These are phyloP conservation scores for Amanita thiersii DNA, from an alignment of 768 basidiomycete species.

Conservation along the genomic window DNA sequence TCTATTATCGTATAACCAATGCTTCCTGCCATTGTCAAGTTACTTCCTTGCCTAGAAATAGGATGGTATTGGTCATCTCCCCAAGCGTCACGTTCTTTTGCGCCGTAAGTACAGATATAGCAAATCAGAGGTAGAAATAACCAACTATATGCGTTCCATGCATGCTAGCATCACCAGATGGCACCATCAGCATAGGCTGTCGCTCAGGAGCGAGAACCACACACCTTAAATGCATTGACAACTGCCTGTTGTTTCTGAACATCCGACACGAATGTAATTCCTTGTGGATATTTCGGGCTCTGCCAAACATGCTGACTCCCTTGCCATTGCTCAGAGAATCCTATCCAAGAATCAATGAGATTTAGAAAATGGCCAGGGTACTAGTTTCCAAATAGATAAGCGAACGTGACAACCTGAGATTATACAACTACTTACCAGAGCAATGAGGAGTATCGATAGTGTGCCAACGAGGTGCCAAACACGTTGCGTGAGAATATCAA, in stretches of 20 bases:
- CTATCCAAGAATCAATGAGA: constrained; percentile 29
- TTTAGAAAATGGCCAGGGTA: too few species aligned
- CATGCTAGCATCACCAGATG: constrained; percentile 44
- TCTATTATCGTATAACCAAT: constrained; percentile 89
- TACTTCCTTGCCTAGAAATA: constrained; percentile 61
- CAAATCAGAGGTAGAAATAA: background rate
- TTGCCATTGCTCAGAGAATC: constrained; percentile 32
- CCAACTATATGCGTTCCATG: constrained; percentile 80
- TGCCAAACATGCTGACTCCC: constrained; percentile 14
- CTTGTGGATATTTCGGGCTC: constrained; percentile 9
- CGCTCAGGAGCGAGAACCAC: constrained; percentile 11
- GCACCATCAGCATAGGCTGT: background rate
- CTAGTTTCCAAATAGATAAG: too few species aligned
- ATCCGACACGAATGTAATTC: constrained; percentile 50
- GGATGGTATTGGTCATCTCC: constrained; percentile 93
- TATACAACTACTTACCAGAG: too few species aligned
- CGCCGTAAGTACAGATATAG: background rate
- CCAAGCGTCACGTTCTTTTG: constrained; percentile 78
- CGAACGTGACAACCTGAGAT: too few species aligned
- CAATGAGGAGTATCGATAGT: too few species aligned
- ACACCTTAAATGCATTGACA: constrained; percentile 72
- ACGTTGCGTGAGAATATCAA: too few species aligned
- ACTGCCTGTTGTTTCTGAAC: constrained; percentile 57
- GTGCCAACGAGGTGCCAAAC: too few species aligned
- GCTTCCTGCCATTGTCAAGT: constrained; percentile 71